Base-by-base conservation (phyloP, 176 grass and related monocot genomes). In the Lolium rigidum region DNA sequence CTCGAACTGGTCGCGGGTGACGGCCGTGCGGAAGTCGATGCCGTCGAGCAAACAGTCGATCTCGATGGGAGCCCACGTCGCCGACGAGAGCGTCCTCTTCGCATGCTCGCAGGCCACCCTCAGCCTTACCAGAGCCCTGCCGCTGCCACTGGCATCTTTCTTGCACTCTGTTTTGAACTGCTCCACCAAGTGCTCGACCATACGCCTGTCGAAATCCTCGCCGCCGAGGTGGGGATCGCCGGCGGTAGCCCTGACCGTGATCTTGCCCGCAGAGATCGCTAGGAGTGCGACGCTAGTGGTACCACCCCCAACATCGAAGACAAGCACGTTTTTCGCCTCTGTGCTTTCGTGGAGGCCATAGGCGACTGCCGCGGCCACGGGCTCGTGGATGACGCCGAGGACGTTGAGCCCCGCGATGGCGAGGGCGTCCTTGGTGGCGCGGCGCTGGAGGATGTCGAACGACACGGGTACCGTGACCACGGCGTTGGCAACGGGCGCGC, bases 1-100 rank as follows among this genome's bases (percentile, higher is more conserved):
- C 47, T 91, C 92, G 24, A 94, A 91, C 17, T 76, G 50, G 7
- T 86, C 74, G 11, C 81, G 88, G 3, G 56, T 90, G 17, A 93
- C 88, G 26, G 35, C 65, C 1, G 82, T 18, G 67, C 52, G 81
- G 35, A 93, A 90, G 55, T 93, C 88, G 66, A 72, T 46, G 24
- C 77, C 85, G 9, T 90, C 91, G 10, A 75, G 67, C 41, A 90
- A 70, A 26, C 48, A 22, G 51, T 74, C 39, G 10, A 87, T 60
- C 83, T 90, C 84, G 0, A 90, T 16, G 20, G 84, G 25, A 4
- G 89, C 69, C 8, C 26, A 25, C 41, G 5, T 38, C 11, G n/a
- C 6, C 24, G 69, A 83, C 3, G 89, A 87, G 22, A 84, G 72
- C 31, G 52, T 83, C 76, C 62, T 91, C 50, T 87, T 91, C 22